Evolutionary conservation across 768 basidiomycete species (phyloP), one percentile per base, ranked within the genome.

Genomic region (Chalciporus sphaerocephalus): DNA sequence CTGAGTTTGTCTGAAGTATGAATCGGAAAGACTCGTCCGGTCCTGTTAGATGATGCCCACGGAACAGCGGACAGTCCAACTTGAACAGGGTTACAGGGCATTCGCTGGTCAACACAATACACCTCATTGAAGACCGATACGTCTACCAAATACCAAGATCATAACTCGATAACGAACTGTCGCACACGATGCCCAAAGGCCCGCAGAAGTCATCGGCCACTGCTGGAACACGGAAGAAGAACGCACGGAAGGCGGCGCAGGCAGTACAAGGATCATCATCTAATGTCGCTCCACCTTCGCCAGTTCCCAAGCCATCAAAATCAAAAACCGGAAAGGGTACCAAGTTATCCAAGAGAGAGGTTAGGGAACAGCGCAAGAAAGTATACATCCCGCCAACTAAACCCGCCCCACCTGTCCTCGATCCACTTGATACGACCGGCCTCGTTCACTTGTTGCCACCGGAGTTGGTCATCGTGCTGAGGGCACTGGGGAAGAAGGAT

Each of bases 171-270:
- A 45, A n/a, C 11, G 24, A 20, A 35, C 12, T 43, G 32, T 40
- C 40, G 18, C 27, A 11, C 40, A 30, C 49, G 46, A 76, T 77
- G 75, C 53, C 50, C 16, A 79, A 80, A 53, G 56, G 66, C 9
- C n/a, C n/a, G n/a, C 58, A 62, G 43, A 91, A 88, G 60, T 87
- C 87, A 3, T 94, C 91, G 4, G 92, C 92, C 18, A 74, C 83
- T 0, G 82, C 89, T 1, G 90, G 71, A 5, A 97, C 94, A 8
- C 81, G 93, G 48, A 96, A 95, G 74, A 98, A 96, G 66, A 90
- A 95, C 62, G 87, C 87, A 13, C 80, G 85, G 49, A 93, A 87
- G 60, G 75, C 80, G 1, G 72, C 72, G 13, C 71, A 65, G 36
- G 42, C 58, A 17, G 12, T 23, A 8, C 52, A 57, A 16, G 59